Conservation (phyloP, 768 basidiomycete genomes). For the Rossbeevera mucosa region DNA sequence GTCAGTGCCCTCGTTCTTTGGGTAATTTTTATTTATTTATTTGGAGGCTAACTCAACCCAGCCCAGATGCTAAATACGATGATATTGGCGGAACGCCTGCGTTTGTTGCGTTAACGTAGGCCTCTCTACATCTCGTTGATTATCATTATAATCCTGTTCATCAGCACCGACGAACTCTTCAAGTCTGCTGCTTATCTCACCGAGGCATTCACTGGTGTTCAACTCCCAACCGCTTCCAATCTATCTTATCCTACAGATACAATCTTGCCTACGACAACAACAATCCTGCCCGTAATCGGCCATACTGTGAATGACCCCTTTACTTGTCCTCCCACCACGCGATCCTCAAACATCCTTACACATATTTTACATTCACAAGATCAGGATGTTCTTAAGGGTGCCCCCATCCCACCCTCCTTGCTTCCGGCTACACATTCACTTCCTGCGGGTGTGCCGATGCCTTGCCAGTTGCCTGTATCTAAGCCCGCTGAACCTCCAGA, state of each 20-base stretch:
- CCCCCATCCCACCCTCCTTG: neutral
- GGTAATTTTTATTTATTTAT: neutral
- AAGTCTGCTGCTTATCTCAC: conserved; percentile 74
- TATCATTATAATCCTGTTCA: neutral
- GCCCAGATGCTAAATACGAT: conserved; percentile 61
- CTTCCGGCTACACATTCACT: neutral
- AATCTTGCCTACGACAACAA: neutral
- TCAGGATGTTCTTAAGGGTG: neutral
- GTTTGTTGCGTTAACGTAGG: conserved; percentile 65
- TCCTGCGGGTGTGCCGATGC: neutral
- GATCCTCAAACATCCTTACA: conserved; percentile 23
- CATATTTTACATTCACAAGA: conserved; percentile 16
- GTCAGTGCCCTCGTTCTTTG: conserved; percentile 30
- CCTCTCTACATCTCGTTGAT: conserved; percentile 2
- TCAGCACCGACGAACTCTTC: conserved; percentile 70
- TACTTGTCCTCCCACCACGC: conserved; percentile 4
- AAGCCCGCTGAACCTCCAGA: neutral
- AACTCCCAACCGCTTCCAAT: conserved; percentile 11
- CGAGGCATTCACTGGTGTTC: conserved; percentile 49
- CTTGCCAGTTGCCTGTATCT: neutral
- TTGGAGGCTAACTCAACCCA: conserved; percentile 19
- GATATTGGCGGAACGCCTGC: conserved; percentile 64
- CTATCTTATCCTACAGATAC: conserved; percentile 10
- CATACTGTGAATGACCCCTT: neutral
- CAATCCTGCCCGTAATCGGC: neutral